Conservation (phyloP, 805 yeast genomes). For the Wickerhamiella vanderwaltii region DNA sequence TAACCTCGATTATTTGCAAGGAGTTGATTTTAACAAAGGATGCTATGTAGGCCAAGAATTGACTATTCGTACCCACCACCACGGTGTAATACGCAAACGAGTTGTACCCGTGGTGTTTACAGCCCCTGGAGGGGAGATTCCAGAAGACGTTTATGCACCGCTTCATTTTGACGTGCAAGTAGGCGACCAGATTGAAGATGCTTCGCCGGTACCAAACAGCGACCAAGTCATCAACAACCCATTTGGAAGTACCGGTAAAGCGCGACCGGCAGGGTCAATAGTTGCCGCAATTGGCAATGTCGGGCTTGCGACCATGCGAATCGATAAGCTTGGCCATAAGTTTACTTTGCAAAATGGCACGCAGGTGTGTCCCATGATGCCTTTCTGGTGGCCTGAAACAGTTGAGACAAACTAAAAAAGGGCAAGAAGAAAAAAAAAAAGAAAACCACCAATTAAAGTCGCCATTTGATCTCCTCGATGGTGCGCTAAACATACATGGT, state of each 20-base stretch:
- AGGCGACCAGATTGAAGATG: slow-evolving; percentile 15
- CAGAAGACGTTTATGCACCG: slow-evolving; percentile 17
- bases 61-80: slow-evolving; percentile 74
- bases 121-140: slow-evolving; percentile 15
- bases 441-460: too few species aligned
- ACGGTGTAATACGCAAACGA: slow-evolving; percentile 74
- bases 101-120: slow-evolving; percentile 53
- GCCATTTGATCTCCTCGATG: too few species aligned
- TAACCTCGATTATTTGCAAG: slow-evolving; percentile 70
- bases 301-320: slow-evolving; percentile 54
- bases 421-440: too few species aligned
- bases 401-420: neutral
- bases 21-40: slow-evolving; percentile 79
- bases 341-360: slow-evolving; percentile 21
- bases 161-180: slow-evolving; percentile 10
- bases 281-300: slow-evolving; percentile 43
- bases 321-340: slow-evolving; percentile 26
- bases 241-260: slow-evolving; percentile 13
- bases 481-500: too few species aligned
- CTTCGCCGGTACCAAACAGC: slow-evolving; percentile 17
- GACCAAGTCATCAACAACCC: slow-evolving; percentile 12
- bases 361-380: slow-evolving; percentile 42
- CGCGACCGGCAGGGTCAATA: slow-evolving; percentile 48
- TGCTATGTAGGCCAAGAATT: slow-evolving; percentile 96
- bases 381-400: slow-evolving; percentile 64